Evolutionary conservation across 371 early-diverging fungal species (phyloP), one percentile per base, ranked within the genome.

Genomic region (Mucor ambiguus): DNA sequence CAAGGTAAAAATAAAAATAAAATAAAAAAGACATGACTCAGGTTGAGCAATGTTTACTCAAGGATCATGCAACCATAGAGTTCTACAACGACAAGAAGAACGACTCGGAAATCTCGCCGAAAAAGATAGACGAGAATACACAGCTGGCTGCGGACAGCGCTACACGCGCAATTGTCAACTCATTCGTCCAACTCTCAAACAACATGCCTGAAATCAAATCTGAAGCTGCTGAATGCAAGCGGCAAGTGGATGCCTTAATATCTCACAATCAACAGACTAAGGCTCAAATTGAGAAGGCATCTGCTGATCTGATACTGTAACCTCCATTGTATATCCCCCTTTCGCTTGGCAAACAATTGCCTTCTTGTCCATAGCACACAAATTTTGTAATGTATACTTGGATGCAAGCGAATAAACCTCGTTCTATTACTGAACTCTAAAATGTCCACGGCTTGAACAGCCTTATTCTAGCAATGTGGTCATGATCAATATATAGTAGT

Each of bases 121-220:
- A 22, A 32, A 20, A 49, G 32, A 3, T 46, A 29, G 20, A 59
- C 2, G 33, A 29, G 10, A 33, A 20, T 32, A 33, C 20, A 43
- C 59, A 26, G 14, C 24, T 18, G 5, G 6, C 49, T 12, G 49
- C 49, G 24, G 49, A 49, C n/a, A 11, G 12, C 24, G 28, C 16
- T 16, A 61, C 30, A 61, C 61, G 20, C 49, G 61, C 6, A 9
- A 29, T 61, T 10, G 61, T 61, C 4, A 61, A 61, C 22, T 30
- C 61, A 20, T 46, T 48, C 24, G 22, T 61, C 14, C 49, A 49
- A 32, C 33, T 61, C 20, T 46, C 61, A 35, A 61, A 61, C n/a
- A 24, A 49, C 20, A 61, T 61, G 61, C 61, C 61, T 2, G 61
- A 61, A 5, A 28, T 14, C 22, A 61, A 61, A 33, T 29, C 61